Percentiles rank a stretch among this genome's conserved stretches.
These are phyloP conservation scores for Aspergillus texensis DNA, from an alignment of 2,329 filamentous ascomycete species.

Conservation along the genomic window DNA sequence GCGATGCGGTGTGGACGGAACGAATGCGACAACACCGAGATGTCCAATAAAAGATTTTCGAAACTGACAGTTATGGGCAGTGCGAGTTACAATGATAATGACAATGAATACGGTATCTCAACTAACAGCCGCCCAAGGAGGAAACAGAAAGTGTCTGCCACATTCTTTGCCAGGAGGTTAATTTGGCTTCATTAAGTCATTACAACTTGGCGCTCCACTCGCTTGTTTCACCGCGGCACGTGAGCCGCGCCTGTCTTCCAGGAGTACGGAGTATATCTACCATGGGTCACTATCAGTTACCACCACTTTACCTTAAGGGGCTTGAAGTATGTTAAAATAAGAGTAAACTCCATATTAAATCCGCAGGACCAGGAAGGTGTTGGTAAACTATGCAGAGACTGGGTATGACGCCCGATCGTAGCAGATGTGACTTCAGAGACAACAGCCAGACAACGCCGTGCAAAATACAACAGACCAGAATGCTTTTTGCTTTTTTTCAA, in stretches of 20 bases:
- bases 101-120: neutral
- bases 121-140: neutral
- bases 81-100: neutral
- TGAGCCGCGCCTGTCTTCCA: neutral
- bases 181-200: slow-evolving; percentile 10
- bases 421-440: slow-evolving; percentile 20
- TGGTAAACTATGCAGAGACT: slow-evolving; percentile 32
- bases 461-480: slow-evolving; percentile 22
- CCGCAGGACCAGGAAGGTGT: slow-evolving; percentile 6
- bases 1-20: slow-evolving; percentile 3
- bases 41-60: neutral
- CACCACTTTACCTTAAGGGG: neutral
- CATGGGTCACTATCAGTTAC: neutral
- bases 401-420: slow-evolving; percentile 39
- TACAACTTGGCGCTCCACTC: slow-evolving; percentile 5
- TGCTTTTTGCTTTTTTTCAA: slow-evolving; percentile 20
- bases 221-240: slow-evolving; percentile 10
- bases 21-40: slow-evolving; percentile 5
- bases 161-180: neutral
- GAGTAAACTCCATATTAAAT: slow-evolving; percentile 9
- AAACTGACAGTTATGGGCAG: neutral
- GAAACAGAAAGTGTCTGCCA: neutral
- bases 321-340: neutral
- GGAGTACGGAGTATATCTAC: neutral
- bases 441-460: slow-evolving; percentile 36